Conservation (phyloP, 1,284 basidiomycete species). For the Cutaneotrichosporon sp. region DNA sequence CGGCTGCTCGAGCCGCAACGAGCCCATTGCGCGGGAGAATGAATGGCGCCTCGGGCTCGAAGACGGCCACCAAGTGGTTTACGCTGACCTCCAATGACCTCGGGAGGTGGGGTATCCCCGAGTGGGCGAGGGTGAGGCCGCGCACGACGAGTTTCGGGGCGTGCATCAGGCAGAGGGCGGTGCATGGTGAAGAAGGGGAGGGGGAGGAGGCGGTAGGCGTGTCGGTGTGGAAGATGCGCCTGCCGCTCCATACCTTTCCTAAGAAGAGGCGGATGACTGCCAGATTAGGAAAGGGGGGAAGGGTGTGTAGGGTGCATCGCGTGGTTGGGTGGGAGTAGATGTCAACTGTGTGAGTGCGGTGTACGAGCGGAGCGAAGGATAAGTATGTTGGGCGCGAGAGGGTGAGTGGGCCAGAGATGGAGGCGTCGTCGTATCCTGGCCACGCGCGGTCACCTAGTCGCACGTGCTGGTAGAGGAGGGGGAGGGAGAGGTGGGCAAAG, state of each 20-base stretch:
- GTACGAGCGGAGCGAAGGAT: background rate
- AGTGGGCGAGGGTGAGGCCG: conserved; percentile 17
- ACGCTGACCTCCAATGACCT: conserved; percentile 5
- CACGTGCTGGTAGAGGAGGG: conserved; percentile 12
- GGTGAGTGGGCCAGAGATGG: conserved; percentile 1
- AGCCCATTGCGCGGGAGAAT: conserved; percentile 16
- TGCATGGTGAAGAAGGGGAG: conserved; percentile 7
- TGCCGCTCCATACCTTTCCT: conserved; percentile 9
- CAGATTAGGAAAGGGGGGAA: conserved; percentile 12
- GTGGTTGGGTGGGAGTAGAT: conserved; percentile 14
- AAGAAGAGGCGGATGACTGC: conserved; percentile 15
- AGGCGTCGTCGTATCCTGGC: conserved; percentile 14
- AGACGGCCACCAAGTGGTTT: conserved; percentile 14
- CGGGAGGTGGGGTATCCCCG: conserved; percentile 7
- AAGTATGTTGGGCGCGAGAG: conserved; percentile 4
- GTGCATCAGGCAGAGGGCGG: conserved; percentile 12
- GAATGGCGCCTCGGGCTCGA: conserved; percentile 20
- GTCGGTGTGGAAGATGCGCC: conserved; percentile 19
- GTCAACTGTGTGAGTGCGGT: conserved; percentile 8
- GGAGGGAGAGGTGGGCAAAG: conserved; percentile 14
- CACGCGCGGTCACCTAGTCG: conserved; percentile 14
- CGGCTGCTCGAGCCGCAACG: background rate
- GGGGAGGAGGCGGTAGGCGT: background rate
- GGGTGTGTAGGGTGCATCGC: conserved; percentile 6
- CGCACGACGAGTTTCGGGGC: conserved; percentile 14